A percentile compares a stretch with the other conserved stretches of the same genome.
Evolutionary conservation across 2,329 filamentous ascomycete species (phyloP).

Genomic region (Penicillium psychrosexuale): DNA sequence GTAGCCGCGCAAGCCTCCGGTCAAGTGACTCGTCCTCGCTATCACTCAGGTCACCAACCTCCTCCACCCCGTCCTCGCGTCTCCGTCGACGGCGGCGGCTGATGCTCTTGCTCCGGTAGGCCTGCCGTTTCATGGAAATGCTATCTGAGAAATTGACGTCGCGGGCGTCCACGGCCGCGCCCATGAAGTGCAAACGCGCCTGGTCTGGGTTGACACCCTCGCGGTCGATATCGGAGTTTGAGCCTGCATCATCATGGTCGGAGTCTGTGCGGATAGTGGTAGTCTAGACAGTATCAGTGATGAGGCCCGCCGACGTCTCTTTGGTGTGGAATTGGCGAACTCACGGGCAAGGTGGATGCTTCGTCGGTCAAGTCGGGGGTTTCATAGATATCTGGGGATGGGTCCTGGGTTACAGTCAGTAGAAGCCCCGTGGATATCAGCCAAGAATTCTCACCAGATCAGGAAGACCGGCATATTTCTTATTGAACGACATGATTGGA

Average conservation of each 20-base stretch:
- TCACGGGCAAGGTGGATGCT: conserved; percentile 76
- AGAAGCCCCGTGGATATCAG: neutral
- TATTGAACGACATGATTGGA: conserved; percentile 64
- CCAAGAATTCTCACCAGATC: conserved; percentile 60
- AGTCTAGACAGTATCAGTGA: conserved; percentile 52
- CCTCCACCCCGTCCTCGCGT: conserved; percentile 49
- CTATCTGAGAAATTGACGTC: conserved; percentile 88
- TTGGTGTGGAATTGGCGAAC: conserved; percentile 27
- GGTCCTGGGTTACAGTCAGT: conserved; percentile 58
- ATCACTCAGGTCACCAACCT: conserved; percentile 72
- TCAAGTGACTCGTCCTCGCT: conserved; percentile 76
- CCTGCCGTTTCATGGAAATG: conserved; percentile 75
- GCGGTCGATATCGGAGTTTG: conserved; percentile 65
- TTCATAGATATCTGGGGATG: conserved; percentile 92
- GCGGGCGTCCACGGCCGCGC: conserved; percentile 69
- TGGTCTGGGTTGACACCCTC: conserved; percentile 72
- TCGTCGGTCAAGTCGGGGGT: conserved; percentile 91
- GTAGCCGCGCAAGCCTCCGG: conserved; percentile 75
- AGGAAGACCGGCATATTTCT: conserved; percentile 78
- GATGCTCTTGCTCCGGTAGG: conserved; percentile 69
- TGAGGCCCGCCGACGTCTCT: neutral
- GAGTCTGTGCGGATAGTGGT: conserved; percentile 56
- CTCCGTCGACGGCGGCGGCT: conserved; percentile 54
- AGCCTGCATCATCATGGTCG: conserved; percentile 56
- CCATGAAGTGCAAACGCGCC: conserved; percentile 76